These are phyloP conservation scores for Neofusicoccum laricinum DNA, from an alignment of 2,329 filamentous ascomycete species.

Conservation along the genomic window DNA sequence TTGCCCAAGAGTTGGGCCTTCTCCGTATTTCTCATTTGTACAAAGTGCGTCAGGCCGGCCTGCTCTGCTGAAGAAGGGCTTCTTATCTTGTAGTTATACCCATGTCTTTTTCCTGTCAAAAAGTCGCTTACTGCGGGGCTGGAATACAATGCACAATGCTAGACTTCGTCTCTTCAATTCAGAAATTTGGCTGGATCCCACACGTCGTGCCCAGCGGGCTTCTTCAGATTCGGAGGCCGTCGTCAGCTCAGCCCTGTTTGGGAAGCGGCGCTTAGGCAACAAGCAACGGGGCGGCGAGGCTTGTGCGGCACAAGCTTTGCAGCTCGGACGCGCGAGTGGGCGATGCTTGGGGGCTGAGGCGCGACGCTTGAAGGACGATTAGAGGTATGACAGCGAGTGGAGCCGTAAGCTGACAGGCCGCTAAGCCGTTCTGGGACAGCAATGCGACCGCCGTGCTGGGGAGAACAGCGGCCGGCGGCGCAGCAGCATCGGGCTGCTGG, in stretches of 20 bases:
- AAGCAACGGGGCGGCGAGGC: not conserved
- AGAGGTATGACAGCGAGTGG: too few relatives aligned
- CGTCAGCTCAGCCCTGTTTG: too few relatives aligned
- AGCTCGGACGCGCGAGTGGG: not conserved
- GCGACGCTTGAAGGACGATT: too few relatives aligned
- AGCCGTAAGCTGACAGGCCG: too few relatives aligned
- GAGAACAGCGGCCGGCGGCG: too few relatives aligned
- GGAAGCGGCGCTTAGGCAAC: not conserved
- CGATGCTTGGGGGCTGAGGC: too few relatives aligned
- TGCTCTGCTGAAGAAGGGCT: not conserved
- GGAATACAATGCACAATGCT: not conserved
- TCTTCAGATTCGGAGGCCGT: too few relatives aligned
- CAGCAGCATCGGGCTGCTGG: too few relatives aligned
- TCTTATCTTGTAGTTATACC: slow-evolving; percentile 10
- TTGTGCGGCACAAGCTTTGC: not conserved
- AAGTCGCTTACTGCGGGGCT: not conserved
- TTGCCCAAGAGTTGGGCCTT: not conserved
- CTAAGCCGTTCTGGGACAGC: too few relatives aligned
- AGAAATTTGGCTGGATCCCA: not conserved
- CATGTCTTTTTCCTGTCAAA: slow-evolving; percentile 11
- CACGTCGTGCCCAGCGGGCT: too few relatives aligned
- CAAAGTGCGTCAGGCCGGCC: not conserved
- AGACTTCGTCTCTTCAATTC: not conserved
- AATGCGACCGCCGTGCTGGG: too few relatives aligned
- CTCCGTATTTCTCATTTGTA: slow-evolving; percentile 4